These are phyloP conservation scores for Botryosphaeria dothidea DNA, from an alignment of 2,329 filamentous ascomycete species.

Conservation along the genomic window DNA sequence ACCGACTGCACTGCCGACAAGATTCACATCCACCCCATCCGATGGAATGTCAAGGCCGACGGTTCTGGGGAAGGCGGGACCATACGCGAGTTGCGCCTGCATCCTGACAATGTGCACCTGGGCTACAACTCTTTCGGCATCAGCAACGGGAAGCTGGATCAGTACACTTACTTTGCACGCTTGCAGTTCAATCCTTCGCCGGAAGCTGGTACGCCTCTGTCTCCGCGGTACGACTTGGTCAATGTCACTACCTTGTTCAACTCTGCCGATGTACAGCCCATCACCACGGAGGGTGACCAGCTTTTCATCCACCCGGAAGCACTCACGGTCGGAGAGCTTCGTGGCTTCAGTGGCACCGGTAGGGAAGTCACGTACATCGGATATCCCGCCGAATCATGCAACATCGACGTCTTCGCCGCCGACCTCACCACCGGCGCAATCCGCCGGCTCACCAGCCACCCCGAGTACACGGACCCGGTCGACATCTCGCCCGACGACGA, in stretches of 20 bases:
- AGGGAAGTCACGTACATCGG: slow-evolving; percentile 47
- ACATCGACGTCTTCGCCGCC: slow-evolving; percentile 48
- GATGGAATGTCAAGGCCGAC: slow-evolving; percentile 37
- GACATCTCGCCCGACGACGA: slow-evolving; percentile 45
- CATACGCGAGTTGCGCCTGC: slow-evolving; percentile 47
- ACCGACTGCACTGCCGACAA: slow-evolving; percentile 40
- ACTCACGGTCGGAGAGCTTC: slow-evolving; percentile 46
- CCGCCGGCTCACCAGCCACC: slow-evolving; percentile 46
- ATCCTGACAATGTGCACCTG: slow-evolving; percentile 48
- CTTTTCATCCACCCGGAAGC: slow-evolving; percentile 33
- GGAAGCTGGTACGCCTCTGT: slow-evolving; percentile 29
- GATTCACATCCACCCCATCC: slow-evolving; percentile 44
- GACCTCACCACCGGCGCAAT: slow-evolving; percentile 43
- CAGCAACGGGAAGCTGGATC: slow-evolving; percentile 26
- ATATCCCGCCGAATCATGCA: slow-evolving; percentile 42
- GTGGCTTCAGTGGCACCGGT: slow-evolving; percentile 47
- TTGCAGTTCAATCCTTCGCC: slow-evolving; percentile 44
- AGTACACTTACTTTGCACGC: slow-evolving; percentile 38
- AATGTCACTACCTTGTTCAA: slow-evolving; percentile 40
- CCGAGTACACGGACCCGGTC: slow-evolving; percentile 48
- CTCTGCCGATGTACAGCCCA: slow-evolving; percentile 24
- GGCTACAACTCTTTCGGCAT: slow-evolving; percentile 44
- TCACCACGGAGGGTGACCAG: slow-evolving; percentile 29
- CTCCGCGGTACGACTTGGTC: slow-evolving; percentile 41
- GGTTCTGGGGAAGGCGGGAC: slow-evolving; percentile 34